Conservation (phyloP, 345 rosid genomes). For the Corymbia maculata region DNA sequence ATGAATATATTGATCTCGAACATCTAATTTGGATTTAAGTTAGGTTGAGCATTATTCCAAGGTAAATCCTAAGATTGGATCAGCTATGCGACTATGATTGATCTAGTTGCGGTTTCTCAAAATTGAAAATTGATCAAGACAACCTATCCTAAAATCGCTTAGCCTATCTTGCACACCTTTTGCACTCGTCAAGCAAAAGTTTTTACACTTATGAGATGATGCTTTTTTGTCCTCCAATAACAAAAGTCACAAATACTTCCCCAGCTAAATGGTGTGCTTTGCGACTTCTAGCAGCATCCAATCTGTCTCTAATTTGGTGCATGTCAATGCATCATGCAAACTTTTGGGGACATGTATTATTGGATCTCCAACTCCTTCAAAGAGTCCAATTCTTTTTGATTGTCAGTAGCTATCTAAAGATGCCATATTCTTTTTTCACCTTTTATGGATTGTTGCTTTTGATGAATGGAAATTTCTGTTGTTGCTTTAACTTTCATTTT, state of each 20-base stretch:
- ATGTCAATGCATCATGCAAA: fast-evolving
- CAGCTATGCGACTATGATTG: no score
- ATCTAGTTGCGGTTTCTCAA: not conserved
- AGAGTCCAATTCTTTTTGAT: not conserved
- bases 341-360: not conserved
- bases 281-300: not conserved
- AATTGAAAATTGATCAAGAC: fast-evolving
- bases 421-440: fast-evolving
- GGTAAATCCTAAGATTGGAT: no score
- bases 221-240: not conserved
- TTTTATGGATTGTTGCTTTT: not conserved
- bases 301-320: fast-evolving
- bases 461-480: no score
- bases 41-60: not conserved
- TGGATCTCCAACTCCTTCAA: not conserved
- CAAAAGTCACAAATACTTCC: not conserved
- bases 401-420: fast-evolving
- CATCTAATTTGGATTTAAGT: not conserved
- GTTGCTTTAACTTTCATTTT: not conserved
- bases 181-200: fast-evolving
- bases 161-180: not conserved
- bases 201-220: not conserved
- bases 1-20: not conserved
- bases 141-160: fast-evolving
- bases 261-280: not conserved